These are phyloP conservation scores for Erysimum pusillum DNA, from an alignment of 441 rosid species.

Conservation along the genomic window DNA sequence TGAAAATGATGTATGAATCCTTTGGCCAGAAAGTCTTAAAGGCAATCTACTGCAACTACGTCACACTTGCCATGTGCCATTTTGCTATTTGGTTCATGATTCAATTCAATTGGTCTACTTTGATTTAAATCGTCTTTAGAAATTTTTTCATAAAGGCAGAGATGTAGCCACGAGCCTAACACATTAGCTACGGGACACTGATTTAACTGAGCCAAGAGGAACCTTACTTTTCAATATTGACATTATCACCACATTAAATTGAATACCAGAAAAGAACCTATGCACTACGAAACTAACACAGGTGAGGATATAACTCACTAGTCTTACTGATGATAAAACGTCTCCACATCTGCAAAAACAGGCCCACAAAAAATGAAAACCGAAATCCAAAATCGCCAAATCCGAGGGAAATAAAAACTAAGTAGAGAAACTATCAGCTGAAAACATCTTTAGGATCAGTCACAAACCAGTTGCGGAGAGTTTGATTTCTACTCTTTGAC, in stretches of 20 bases:
- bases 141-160: background rate
- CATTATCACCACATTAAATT: no score
- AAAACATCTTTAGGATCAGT: background rate
- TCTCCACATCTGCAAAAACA: background rate
- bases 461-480: background rate
- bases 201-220: background rate
- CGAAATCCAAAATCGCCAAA: background rate
- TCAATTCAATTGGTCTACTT: no score
- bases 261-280: no score
- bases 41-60: background rate
- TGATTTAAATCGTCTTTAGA: no score
- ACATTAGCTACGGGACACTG: no score
- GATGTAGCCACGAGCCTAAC: background rate
- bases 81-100: background rate
- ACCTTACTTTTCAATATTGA: no score
- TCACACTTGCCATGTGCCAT: background rate
- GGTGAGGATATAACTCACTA: no score
- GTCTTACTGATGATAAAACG: no score
- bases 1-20: background rate
- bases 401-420: background rate
- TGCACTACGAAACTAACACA: background rate
- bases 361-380: background rate
- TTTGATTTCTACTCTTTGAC: background rate
- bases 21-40: background rate
- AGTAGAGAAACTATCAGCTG: background rate